Conservation (phyloP, 2,329 filamentous ascomycete species). For the Alternaria gaisen region DNA sequence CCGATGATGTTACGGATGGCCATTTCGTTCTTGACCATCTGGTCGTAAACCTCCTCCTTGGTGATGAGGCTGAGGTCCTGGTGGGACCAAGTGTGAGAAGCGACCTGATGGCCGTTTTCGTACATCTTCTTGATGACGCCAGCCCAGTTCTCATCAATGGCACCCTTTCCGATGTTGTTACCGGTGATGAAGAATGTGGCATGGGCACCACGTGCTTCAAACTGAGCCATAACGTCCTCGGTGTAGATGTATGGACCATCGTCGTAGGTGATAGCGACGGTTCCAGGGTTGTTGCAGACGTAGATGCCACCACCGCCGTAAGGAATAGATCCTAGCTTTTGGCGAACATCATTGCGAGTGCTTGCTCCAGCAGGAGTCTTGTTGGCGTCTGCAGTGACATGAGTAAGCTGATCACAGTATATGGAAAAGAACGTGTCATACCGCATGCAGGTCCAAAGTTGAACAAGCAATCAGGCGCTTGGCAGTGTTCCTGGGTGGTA, state of each 20-base stretch:
- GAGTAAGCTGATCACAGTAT: constrained; percentile 49
- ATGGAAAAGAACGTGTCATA: not conserved
- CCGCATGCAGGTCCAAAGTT: constrained; percentile 61
- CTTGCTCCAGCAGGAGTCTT: constrained; percentile 62
- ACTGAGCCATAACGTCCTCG: constrained; percentile 65
- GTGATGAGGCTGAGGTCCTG: constrained; percentile 57
- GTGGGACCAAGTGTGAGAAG: constrained; percentile 67
- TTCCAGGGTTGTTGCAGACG: constrained; percentile 61
- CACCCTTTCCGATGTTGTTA: constrained; percentile 64
- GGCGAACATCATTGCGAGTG: constrained; percentile 61
- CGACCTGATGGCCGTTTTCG: constrained; percentile 67
- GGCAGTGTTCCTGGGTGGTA: constrained; percentile 63
- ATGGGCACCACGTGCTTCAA: constrained; percentile 66
- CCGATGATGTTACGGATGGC: constrained; percentile 64
- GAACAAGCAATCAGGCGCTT: constrained; percentile 68
- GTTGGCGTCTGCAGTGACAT: constrained; percentile 59
- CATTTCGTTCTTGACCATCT: constrained; percentile 64
- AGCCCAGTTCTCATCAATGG: constrained; percentile 64
- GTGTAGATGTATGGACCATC: constrained; percentile 72
- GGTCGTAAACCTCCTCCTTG: constrained; percentile 55
- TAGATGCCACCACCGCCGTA: constrained; percentile 68
- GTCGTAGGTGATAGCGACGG: constrained; percentile 72
- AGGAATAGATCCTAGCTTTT: constrained; percentile 57
- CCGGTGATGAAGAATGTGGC: constrained; percentile 74
- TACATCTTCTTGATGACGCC: constrained; percentile 64